Base-by-base conservation (phyloP, 1,139 yeast species). In the Yamadazyma buinensis region DNA sequence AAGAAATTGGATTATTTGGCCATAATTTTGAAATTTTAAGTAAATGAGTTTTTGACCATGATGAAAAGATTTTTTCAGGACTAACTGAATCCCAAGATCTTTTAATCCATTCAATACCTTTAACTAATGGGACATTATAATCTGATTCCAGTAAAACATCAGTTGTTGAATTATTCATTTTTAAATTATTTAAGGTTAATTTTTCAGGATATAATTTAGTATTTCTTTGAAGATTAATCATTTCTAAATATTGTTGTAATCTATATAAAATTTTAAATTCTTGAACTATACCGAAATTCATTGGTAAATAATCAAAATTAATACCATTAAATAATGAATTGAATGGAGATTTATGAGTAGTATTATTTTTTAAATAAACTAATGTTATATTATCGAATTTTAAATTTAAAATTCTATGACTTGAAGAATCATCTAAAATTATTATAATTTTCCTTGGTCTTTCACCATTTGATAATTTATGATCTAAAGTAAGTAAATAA, bases 211-310 rank as follows among this genome's bases (percentile, higher is more conserved):
- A 26, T 10, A 13, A 21, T 23, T 34, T 38, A 18, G 28, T 20
- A 11, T 23, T 30, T 15, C 38, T 59, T 55, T 58, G 79, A 54
- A 50, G 52, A 57, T 55, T 61, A 35, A 56, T 66, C 61, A 77
- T 64, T 24, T 72, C 77, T 41, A 72, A 57, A 43, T 78, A 80
- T 44, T 80, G 85, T 42, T 75, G 80, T 7, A 75, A 60, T 40
- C 86, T 64, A 49, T 75, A 80, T 30, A 76, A 57, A 10, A 77
- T 66, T 44, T 77, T 77, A 47, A 80, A 76, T 43, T 80, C 85
- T 40, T 77, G 80, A 20, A 76, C 63, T 4, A 79, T 75, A 2
- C 86, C 86, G 66, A 79, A 77, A 43, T 72, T 75, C 67, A 77
- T 77, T 2, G 85, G 85, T 25, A 78, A 54, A 48, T 75, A 77